These are phyloP conservation scores for Ustilago lituana DNA, from an alignment of 1,284 basidiomycete species.

Conservation along the genomic window DNA sequence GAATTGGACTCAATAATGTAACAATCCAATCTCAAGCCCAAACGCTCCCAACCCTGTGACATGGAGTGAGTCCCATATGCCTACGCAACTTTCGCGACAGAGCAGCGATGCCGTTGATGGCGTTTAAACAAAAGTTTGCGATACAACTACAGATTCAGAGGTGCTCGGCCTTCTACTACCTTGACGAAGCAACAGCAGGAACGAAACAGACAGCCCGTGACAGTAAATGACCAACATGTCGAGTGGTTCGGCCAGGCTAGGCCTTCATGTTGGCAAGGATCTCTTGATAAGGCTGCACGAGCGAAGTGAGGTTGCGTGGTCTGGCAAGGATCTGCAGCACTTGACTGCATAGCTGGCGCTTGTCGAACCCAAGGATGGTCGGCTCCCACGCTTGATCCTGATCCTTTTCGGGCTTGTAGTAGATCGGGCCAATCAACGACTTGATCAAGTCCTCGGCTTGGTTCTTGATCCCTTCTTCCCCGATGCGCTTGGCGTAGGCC, in stretches of 20 bases:
- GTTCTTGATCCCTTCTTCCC: slow-evolving; percentile 60
- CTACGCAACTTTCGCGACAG: too few relatives aligned
- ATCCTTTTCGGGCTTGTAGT: slow-evolving; percentile 52
- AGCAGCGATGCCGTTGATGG: too few relatives aligned
- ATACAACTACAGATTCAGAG: not conserved
- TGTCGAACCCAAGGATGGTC: slow-evolving; percentile 42
- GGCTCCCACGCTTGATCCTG: slow-evolving; percentile 36
- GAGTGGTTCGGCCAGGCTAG: slow-evolving; percentile 1
- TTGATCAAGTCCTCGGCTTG: slow-evolving; percentile 63
- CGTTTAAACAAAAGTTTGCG: not conserved
- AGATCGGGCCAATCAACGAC: slow-evolving; percentile 61
- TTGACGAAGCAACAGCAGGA: not conserved
- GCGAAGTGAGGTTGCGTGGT: slow-evolving; percentile 38
- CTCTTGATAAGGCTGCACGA: slow-evolving; percentile 49
- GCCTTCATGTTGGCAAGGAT: slow-evolving; percentile 42
- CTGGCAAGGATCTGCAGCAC: slow-evolving; percentile 49
- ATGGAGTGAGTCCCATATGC: too few relatives aligned
- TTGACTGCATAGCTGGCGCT: slow-evolving; percentile 39
- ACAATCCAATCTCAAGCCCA: too few relatives aligned
- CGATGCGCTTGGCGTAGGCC: slow-evolving; percentile 56
- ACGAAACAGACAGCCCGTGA: too few relatives aligned
- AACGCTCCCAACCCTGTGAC: too few relatives aligned
- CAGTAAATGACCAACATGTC: too few relatives aligned
- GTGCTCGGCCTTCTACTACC: too few relatives aligned
- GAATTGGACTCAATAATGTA: too few relatives aligned